Evolutionary conservation across 768 basidiomycete genomes (phyloP).

Genomic region (Naganishia vishniacii): DNA sequence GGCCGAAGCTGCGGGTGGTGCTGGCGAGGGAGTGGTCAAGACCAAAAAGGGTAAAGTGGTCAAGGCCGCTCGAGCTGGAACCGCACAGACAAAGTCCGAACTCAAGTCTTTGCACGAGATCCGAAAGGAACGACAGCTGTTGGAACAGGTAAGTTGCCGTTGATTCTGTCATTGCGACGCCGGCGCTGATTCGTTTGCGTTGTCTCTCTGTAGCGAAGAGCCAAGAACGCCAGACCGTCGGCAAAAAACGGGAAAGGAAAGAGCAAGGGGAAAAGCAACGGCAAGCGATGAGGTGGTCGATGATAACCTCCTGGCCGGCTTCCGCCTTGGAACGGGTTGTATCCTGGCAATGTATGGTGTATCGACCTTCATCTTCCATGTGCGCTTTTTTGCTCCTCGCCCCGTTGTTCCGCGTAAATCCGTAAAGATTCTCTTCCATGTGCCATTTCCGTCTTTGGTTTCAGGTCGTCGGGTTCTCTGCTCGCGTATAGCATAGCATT

Average conservation of each 20-base stretch:
- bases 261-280: constrained; percentile 37
- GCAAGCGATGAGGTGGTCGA: constrained; percentile 24
- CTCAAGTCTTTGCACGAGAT: constrained; percentile 84
- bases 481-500: no score
- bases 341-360: no score
- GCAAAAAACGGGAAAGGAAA: no score
- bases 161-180: background rate
- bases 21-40: constrained; percentile 35
- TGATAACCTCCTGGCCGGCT: no score
- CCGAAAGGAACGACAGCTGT: constrained; percentile 63
- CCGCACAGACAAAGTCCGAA: constrained; percentile 57
- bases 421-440: no score
- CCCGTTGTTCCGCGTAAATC: no score
- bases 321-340: no score
- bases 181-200: background rate
- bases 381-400: no score
- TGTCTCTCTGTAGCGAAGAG: constrained; percentile 50
- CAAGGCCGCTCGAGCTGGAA: constrained; percentile 50
- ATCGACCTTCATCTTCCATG: no score
- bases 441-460: no score
- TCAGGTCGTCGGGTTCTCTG: no score
- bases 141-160: constrained; percentile 53
- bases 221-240: constrained; percentile 74
- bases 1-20: constrained; percentile 49
- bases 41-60: constrained; percentile 59